Conservation (phyloP, 768 basidiomycete species). For the Lentinula sp. region DNA sequence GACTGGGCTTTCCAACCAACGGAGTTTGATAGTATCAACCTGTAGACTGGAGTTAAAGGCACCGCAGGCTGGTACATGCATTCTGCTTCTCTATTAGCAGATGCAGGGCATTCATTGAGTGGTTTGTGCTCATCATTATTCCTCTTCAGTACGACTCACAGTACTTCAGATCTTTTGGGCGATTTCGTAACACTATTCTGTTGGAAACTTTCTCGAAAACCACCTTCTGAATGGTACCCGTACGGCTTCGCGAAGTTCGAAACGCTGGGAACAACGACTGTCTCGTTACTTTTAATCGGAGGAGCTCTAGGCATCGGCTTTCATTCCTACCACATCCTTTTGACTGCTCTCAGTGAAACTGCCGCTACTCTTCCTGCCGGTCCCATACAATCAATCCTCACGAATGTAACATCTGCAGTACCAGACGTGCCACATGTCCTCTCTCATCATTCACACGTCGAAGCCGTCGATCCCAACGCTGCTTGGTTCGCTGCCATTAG, state of each 20-base stretch:
- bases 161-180: conserved; percentile 63
- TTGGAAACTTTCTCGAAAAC: conserved; percentile 78
- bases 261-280: conserved; percentile 87
- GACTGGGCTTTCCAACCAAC: not conserved
- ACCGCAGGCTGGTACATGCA: conserved; percentile 86
- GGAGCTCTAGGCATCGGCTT: conserved; percentile 83
- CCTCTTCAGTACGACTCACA: conserved; percentile 3
- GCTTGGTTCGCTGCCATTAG: conserved; percentile 91
- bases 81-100: conserved; percentile 85
- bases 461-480: conserved; percentile 81
- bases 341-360: conserved; percentile 64
- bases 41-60: conserved; percentile 69
- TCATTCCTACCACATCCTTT: conserved; percentile 83
- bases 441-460: conserved; percentile 55
- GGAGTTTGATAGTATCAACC: not conserved
- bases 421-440: conserved; percentile 42
- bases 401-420: conserved; percentile 47
- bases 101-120: conserved; percentile 87
- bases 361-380: conserved; percentile 62
- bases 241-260: conserved; percentile 94
- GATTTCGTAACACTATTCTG: conserved; percentile 89
- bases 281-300: conserved; percentile 75
- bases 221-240: conserved; percentile 77
- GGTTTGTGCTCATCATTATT: conserved; percentile 40
- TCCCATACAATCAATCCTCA: conserved; percentile 55